Evolutionary conservation across 1,284 basidiomycete species (phyloP).

Genomic region (Cryptococcus hybrid): DNA sequence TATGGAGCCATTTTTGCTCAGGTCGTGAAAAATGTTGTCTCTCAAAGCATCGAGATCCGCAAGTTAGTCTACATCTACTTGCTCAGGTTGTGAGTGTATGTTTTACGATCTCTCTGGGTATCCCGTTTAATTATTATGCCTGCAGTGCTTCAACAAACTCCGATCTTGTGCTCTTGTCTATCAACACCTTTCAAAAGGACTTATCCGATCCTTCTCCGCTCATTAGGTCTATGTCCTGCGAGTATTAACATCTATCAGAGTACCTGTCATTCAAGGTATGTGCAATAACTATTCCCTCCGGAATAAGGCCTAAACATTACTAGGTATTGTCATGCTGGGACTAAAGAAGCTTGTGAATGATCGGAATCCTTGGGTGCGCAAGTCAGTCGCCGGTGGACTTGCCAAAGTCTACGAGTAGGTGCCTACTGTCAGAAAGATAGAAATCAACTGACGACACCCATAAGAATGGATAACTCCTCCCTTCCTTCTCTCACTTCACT

Average conservation of each 20-base stretch:
- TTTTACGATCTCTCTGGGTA: not conserved
- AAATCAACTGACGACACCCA: slow-evolving; percentile 1
- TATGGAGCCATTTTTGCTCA: slow-evolving; percentile 90
- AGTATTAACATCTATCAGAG: slow-evolving; percentile 88
- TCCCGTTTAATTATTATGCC: not conserved
- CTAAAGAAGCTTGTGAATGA: slow-evolving; percentile 90
- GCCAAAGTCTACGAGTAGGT: slow-evolving; percentile 76
- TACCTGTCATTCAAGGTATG: slow-evolving; percentile 72
- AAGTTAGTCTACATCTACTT: slow-evolving; percentile 99
- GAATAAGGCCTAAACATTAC: not conserved
- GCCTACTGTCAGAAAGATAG: slow-evolving; percentile 32
- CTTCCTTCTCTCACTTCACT: slow-evolving; percentile 70
- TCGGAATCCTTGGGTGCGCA: slow-evolving; percentile 89
- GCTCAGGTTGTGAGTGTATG: slow-evolving; percentile 63
- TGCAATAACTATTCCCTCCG: not conserved
- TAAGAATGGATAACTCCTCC: slow-evolving; percentile 70
- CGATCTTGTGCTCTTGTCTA: slow-evolving; percentile 90
- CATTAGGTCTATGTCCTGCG: slow-evolving; percentile 91
- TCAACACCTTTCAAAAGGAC: slow-evolving; percentile 99
- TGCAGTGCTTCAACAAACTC: slow-evolving; percentile 75
- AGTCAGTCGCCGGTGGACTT: slow-evolving; percentile 84
- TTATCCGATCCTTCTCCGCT: slow-evolving; percentile 87
- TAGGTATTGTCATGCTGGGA: slow-evolving; percentile 74
- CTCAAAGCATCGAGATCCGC: slow-evolving; percentile 85
- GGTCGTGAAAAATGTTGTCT: slow-evolving; percentile 91